These are phyloP conservation scores for Hypoxylon sp. DNA, from an alignment of 2,329 filamentous ascomycete species.

Conservation along the genomic window DNA sequence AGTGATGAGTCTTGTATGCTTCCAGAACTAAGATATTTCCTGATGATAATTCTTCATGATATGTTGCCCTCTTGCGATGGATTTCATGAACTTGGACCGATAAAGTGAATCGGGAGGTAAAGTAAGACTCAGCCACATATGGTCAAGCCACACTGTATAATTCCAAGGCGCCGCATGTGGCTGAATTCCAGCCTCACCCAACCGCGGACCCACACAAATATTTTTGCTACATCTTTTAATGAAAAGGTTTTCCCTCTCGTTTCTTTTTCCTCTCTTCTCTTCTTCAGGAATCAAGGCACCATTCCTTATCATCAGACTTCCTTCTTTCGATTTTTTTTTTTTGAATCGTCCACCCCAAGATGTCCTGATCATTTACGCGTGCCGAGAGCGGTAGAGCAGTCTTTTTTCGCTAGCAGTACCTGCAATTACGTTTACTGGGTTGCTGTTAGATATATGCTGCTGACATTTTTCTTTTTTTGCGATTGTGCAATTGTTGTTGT, in stretches of 20 bases:
- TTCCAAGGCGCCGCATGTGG: slow-evolving; percentile 1
- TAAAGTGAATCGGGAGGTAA: not conserved
- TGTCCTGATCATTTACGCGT: slow-evolving; percentile 92
- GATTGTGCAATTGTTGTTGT: too few relatives aligned
- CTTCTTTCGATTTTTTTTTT: slow-evolving; percentile 1
- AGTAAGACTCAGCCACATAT: not conserved
- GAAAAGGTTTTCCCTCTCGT: slow-evolving; percentile 7
- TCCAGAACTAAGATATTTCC: slow-evolving; percentile 7
- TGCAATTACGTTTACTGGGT: slow-evolving; percentile 79
- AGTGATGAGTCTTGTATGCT: slow-evolving; percentile 6
- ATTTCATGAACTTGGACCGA: slow-evolving; percentile 20
- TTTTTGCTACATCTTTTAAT: slow-evolving; percentile 9
- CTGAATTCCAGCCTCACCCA: not conserved
- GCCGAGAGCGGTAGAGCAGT: slow-evolving; percentile 85
- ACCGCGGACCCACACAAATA: not conserved
- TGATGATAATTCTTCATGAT: not conserved
- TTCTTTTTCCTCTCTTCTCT: slow-evolving; percentile 48
- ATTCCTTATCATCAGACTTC: slow-evolving; percentile 93
- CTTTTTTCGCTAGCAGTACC: slow-evolving; percentile 99
- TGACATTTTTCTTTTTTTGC: slow-evolving; percentile 66
- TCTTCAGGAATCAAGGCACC: slow-evolving; percentile 70
- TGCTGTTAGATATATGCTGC: slow-evolving; percentile 98
- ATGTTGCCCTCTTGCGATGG: not conserved
- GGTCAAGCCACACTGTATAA: not conserved
- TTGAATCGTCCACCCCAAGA: slow-evolving; percentile 72